phyloP scores from a whole-genome alignment of 306 rosid species.

The Purshia tridentata region DNA sequence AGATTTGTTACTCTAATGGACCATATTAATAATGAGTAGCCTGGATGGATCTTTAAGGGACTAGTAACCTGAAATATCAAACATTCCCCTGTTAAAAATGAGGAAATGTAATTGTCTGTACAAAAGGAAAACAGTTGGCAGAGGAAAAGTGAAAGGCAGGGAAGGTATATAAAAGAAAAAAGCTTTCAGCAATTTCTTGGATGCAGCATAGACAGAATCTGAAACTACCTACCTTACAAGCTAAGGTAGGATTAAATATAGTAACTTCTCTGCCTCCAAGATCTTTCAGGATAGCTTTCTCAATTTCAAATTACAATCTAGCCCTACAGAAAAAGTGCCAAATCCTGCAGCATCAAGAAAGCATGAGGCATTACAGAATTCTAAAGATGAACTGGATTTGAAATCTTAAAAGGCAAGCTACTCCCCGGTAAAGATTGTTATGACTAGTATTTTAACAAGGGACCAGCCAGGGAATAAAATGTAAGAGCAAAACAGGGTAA shows the following conservation, averaged over 20 bases:
- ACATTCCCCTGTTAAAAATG: slow-evolving; percentile 20
- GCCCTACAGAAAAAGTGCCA: slow-evolving; percentile 21
- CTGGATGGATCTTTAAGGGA: slow-evolving; percentile 32
- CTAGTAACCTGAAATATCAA: slow-evolving; percentile 36
- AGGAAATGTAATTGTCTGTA: slow-evolving; percentile 33
- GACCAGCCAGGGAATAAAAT: neutral
- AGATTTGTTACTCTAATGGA: slow-evolving; percentile 39
- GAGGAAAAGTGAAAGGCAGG: slow-evolving; percentile 35
- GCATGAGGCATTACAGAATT: slow-evolving; percentile 20
- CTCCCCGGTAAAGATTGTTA: neutral
- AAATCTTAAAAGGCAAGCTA: neutral
- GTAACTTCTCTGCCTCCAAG: slow-evolving; percentile 11
- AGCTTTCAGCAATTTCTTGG: slow-evolving; percentile 15
- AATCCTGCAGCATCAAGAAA: slow-evolving; percentile 27
- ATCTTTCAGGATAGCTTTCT: slow-evolving; percentile 18
- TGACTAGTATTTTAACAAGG: neutral
- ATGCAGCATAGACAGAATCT: slow-evolving; percentile 18
- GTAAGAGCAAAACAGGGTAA: neutral
- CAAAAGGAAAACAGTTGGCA: slow-evolving; percentile 31
- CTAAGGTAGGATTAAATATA: slow-evolving; percentile 15
- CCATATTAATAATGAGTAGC: slow-evolving; percentile 37
- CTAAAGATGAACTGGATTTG: neutral
- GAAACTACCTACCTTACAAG: slow-evolving; percentile 32
- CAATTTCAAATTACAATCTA: slow-evolving; percentile 15
- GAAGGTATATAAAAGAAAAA: slow-evolving; percentile 29